These are phyloP conservation scores for Saccharomycopsis synnaedendra DNA, from an alignment of 805 yeast genomes.

Conservation along the genomic window DNA sequence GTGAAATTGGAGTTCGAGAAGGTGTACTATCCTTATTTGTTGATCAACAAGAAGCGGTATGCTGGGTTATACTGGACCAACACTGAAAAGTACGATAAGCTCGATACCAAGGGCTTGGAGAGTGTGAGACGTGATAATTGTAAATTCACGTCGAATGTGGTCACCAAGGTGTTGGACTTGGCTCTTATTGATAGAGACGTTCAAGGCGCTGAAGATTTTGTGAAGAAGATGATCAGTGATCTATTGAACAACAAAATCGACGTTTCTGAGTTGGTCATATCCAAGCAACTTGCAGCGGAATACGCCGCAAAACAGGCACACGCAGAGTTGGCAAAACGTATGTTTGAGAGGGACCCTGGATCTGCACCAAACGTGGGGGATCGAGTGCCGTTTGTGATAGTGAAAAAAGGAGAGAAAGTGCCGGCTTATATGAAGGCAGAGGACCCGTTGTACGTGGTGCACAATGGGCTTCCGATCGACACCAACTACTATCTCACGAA, in stretches of 20 bases:
- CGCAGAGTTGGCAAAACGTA: constrained; percentile 89
- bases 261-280: constrained; percentile 84
- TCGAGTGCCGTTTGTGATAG: constrained; percentile 94
- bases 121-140: constrained; percentile 98
- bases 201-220: constrained; percentile 71
- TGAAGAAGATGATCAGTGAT: constrained; percentile 81
- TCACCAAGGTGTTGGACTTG: constrained; percentile 77
- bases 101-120: constrained; percentile 98
- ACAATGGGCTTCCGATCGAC: constrained; percentile 86
- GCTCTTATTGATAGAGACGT: constrained; percentile 85
- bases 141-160: constrained; percentile 85
- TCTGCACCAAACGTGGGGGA: constrained; percentile 96
- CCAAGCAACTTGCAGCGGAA: constrained; percentile 86
- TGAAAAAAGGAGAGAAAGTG: constrained; percentile 63
- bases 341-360: constrained; percentile 94
- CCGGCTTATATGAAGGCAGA: constrained; percentile 94
- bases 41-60: constrained; percentile 92
- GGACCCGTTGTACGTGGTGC: constrained; percentile 89
- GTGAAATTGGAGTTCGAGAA: constrained; percentile 94
- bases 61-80: constrained; percentile 97
- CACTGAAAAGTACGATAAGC: constrained; percentile 84
- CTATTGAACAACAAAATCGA: constrained; percentile 85
- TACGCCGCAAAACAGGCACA: constrained; percentile 97
- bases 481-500: constrained; percentile 89
- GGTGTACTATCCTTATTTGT: constrained; percentile 86